Base-by-base conservation (phyloP, 2,329 filamentous ascomycete genomes). In the Penicillium sp. region DNA sequence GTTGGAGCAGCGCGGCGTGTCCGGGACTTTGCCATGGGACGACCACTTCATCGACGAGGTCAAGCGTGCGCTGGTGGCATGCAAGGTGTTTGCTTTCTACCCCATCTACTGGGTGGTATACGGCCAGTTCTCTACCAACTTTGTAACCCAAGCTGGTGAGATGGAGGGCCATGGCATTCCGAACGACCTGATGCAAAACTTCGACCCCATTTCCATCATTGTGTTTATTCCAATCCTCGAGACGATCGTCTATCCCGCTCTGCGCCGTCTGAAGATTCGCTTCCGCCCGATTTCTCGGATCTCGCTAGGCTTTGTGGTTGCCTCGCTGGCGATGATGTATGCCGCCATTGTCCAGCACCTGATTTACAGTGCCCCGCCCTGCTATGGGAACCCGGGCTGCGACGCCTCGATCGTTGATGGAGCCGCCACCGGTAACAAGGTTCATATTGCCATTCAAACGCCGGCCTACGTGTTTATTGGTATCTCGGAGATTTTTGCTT, bases 251-350 rank as follows among this genome's bases (percentile, higher is more conserved):
- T 89, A 87, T 63, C 85, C 84, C 0, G 57, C 71, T 12, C 73
- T 88, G 40, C 78, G 80, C 54, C 78, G 74, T 54, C 42, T 72
- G 17, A 76, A 75, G 30, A 73, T 87, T 57, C 68, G 71, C 37
- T 85, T 88, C 69, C 83, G 75, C 0, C 85, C 83, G 28, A 82
- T 88, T 66, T 86, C 82, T 70, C 80, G 80, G 60, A 87, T 89
- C 64, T 73, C 81, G 1, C 61, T 71, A 5, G 85, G 84, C 33
- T 88, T 88, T 70, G 61, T 79, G 47, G 70, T 83, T 40, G 81
- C 76, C 12, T 69, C 77, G 2, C 55, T 79, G 13, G 76, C 82
- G 35, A 77, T 76, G 71, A 71, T 77, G 66, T 77, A 77, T 57
- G 75, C 75, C 14, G 74, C 74, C n/a, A 66, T 72, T 39, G 66